Evolutionary conservation across 1,139 yeast species (phyloP), one percentile per base, ranked within the genome.

Genomic region (Suhomyces bolitotheri): DNA sequence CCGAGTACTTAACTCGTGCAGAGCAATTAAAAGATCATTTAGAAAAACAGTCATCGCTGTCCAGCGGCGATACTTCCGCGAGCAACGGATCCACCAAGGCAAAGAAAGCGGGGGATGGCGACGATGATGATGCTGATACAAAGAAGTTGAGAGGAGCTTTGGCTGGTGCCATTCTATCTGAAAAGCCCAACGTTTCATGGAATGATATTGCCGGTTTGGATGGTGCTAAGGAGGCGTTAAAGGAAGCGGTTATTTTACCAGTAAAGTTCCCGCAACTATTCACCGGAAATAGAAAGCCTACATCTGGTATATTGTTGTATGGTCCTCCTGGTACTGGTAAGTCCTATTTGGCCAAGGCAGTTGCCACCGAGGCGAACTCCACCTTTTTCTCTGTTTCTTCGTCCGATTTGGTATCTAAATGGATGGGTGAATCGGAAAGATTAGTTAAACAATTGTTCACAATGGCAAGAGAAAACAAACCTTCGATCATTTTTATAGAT

Each of bases 261-360:
- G 95, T 89, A 19, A 83, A 81, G 59, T 90, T 92, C 58, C 98
- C 98, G 1, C 97, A 92, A 51, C 65, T 92, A 42, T 92, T 92
- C 64, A 87, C 84, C 8, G 98, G 98, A 1, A 89, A 88, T 56
- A 77, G 99, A 44, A 87, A 87, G 56, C 98, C 99, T 1, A 82
- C 95, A 3, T 73, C 87, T 5, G 99, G 99, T 28, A 92, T 94
- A 33, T 65, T 94, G 33, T 68, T 94, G 25, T 94, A 89, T 58
- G 99, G 98, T 0, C 98, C 98, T 10, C 99, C 98, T 3, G 99
- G 98, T 53, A 94, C 99, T 0, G 99, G 98, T 71, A 94, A 94
- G 57, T 90, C 97, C 1, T 92, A 82, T 58, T 68, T 94, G 41
- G 98, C 98, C 11, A 92, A 92, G 56, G 98, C 98, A 0, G 97